phyloP scores from a whole-genome alignment of 768 basidiomycete genomes.

The Russula lepida region DNA sequence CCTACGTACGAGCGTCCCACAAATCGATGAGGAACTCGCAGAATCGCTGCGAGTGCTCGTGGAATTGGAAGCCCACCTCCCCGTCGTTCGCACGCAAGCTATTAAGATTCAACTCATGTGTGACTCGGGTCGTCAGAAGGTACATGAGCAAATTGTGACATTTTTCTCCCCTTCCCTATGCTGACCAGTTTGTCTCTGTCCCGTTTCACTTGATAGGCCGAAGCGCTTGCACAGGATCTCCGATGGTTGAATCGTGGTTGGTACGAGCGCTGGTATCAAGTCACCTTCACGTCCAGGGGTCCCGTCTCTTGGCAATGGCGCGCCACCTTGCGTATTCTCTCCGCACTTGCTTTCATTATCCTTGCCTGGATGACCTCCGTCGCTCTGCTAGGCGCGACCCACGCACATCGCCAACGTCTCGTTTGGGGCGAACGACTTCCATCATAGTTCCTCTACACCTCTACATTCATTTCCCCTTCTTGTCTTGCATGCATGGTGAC shows the following conservation, averaged over 20 bases:
- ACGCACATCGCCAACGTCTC: slow-evolving; percentile 64
- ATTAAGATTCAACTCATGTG: slow-evolving; percentile 56
- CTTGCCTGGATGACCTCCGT: slow-evolving; percentile 50
- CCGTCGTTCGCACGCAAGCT: slow-evolving; percentile 53
- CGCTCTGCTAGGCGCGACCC: slow-evolving; percentile 55
- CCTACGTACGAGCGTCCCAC: slow-evolving; percentile 50
- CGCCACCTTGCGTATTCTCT: slow-evolving; percentile 41
- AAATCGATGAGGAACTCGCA: slow-evolving; percentile 51
- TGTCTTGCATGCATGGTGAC: not conserved
- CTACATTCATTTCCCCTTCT: not conserved
- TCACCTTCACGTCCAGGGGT: slow-evolving; percentile 63
- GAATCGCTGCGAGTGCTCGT: slow-evolving; percentile 49
- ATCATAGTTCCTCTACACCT: slow-evolving; percentile 39
- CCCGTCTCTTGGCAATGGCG: slow-evolving; percentile 73
- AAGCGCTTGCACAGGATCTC: slow-evolving; percentile 54
- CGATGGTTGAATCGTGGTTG: slow-evolving; percentile 74
- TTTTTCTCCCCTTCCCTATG: not conserved
- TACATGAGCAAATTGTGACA: too few species aligned
- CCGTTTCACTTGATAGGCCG: slow-evolving; percentile 44
- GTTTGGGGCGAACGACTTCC: slow-evolving; percentile 77
- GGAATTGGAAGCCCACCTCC: slow-evolving; percentile 51
- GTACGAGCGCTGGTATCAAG: slow-evolving; percentile 63
- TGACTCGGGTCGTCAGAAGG: slow-evolving; percentile 64
- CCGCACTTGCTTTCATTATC: slow-evolving; percentile 44
- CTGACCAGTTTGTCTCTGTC: not conserved